Percentiles rank a stretch among this genome's conserved stretches.
Evolutionary conservation across 164 flowering plant species (phyloP).

Genomic region (Macadamia tetraphylla): DNA sequence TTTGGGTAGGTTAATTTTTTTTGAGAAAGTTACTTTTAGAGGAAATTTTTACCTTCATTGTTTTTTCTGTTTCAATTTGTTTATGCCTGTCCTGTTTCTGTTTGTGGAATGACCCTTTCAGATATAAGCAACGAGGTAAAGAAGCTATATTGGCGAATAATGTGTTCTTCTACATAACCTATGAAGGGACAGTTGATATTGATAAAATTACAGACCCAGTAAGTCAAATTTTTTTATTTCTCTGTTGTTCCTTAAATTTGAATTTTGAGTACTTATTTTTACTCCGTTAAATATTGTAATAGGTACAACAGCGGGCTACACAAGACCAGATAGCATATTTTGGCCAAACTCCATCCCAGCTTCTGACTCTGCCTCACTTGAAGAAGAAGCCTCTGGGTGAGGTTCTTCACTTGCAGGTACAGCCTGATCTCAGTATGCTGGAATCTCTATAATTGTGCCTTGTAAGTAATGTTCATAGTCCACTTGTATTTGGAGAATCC

Average conservation of each 20-base stretch:
- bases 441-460: neutral
- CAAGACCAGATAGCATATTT: conserved; percentile 99
- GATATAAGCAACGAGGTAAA: conserved; percentile 97
- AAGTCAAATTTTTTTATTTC: conserved; percentile 23
- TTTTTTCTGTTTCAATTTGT: neutral
- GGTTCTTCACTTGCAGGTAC: conserved; percentile 91
- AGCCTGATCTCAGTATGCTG: neutral
- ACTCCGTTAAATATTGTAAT: conserved; percentile 8
- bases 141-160: conserved; percentile 87
- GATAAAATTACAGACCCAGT: conserved; percentile 94
- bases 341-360: conserved; percentile 99
- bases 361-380: conserved; percentile 79
- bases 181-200: conserved; percentile 94
- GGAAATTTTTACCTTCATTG: neutral
- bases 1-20: conserved; percentile 64
- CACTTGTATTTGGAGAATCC: neutral
- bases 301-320: conserved; percentile 89
- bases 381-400: conserved; percentile 72
- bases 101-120: conserved; percentile 16
- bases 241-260: conserved; percentile 5
- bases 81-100: neutral
- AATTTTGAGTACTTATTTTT: conserved; percentile 9
- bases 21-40: neutral
- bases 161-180: conserved; percentile 95
- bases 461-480: neutral